Percentiles rank a stretch among this genome's conserved stretches.
Conservation (phyloP, 106 monocot species). For the Acorus calamus region DNA sequence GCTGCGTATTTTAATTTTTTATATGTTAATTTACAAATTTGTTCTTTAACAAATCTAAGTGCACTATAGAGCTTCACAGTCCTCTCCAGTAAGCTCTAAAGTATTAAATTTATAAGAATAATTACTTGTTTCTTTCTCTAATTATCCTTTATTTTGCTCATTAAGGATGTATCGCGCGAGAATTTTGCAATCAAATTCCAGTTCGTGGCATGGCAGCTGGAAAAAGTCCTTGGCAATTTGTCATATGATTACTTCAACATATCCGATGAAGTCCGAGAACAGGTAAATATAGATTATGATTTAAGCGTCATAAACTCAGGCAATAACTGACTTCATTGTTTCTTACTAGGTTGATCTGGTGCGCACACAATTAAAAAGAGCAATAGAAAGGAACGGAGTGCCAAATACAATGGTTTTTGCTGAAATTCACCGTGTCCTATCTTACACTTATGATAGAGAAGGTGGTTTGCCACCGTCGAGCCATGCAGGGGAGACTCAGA, state of each 20-base stretch:
- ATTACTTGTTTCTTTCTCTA: neutral
- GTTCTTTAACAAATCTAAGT: too few species aligned
- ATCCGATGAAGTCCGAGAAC: slow-evolving; percentile 89
- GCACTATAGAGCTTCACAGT: too few species aligned
- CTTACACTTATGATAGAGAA: slow-evolving; percentile 10
- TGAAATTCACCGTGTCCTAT: slow-evolving; percentile 44
- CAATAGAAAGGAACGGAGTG: slow-evolving; percentile 34
- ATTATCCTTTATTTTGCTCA: slow-evolving; percentile 10
- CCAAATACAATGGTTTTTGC: slow-evolving; percentile 38
- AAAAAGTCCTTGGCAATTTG: slow-evolving; percentile 50
- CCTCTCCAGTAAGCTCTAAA: too few species aligned
- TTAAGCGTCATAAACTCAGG: neutral
- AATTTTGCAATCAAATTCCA: slow-evolving; percentile 45
- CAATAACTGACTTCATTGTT: neutral
- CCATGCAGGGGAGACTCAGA: slow-evolving; percentile 1
- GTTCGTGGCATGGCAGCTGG: slow-evolving; percentile 78
- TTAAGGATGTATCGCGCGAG: slow-evolving; percentile 32
- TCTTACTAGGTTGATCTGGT: slow-evolving; percentile 49
- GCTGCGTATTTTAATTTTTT: too few species aligned
- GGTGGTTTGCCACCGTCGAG: slow-evolving; percentile 6
- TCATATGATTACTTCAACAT: slow-evolving; percentile 58
- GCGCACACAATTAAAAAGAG: slow-evolving; percentile 47
- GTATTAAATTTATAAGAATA: too few species aligned
- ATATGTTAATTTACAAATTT: too few species aligned
- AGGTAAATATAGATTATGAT: slow-evolving; percentile 29